Percentiles rank a stretch among this genome's conserved stretches.
Evolutionary conservation across 805 yeast species (phyloP).

Genomic region (Tetrapisispora namnaoensis): DNA sequence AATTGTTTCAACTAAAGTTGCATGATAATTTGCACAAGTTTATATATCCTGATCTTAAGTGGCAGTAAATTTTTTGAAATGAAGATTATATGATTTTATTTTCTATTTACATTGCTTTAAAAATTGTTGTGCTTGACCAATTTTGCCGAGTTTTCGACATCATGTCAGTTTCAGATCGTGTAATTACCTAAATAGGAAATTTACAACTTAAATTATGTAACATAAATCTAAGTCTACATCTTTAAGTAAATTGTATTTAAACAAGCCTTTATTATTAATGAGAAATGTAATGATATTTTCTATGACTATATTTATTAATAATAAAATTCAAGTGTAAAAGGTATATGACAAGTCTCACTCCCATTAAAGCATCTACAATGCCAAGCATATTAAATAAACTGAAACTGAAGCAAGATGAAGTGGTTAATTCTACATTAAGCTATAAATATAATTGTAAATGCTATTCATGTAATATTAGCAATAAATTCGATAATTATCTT

Average conservation of each 20-base stretch:
- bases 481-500: slow-evolving; percentile 1
- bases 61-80: too few species aligned
- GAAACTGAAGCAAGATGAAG: background rate
- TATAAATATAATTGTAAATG: slow-evolving; percentile 16
- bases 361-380: background rate
- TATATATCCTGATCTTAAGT: too few species aligned
- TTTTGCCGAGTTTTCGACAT: background rate
- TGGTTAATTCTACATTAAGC: background rate
- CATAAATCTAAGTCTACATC: background rate
- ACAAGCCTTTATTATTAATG: background rate
- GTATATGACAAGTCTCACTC: background rate
- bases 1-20: background rate
- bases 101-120: too few species aligned
- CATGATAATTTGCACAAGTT: too few species aligned
- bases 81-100: too few species aligned
- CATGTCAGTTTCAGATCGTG: slow-evolving; percentile 5
- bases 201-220: slow-evolving; percentile 1
- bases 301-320: too few species aligned
- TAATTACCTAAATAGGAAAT: slow-evolving; percentile 9
- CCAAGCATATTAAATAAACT: too few species aligned
- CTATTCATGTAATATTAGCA: slow-evolving; percentile 12
- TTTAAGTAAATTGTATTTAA: background rate
- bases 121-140: too few species aligned
- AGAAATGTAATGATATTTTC: too few species aligned
- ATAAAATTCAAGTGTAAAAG: too few species aligned